Evolutionary conservation across 148 eudicot genomes (phyloP), one percentile per base, ranked within the genome.

Genomic region (Silene latifolia): DNA sequence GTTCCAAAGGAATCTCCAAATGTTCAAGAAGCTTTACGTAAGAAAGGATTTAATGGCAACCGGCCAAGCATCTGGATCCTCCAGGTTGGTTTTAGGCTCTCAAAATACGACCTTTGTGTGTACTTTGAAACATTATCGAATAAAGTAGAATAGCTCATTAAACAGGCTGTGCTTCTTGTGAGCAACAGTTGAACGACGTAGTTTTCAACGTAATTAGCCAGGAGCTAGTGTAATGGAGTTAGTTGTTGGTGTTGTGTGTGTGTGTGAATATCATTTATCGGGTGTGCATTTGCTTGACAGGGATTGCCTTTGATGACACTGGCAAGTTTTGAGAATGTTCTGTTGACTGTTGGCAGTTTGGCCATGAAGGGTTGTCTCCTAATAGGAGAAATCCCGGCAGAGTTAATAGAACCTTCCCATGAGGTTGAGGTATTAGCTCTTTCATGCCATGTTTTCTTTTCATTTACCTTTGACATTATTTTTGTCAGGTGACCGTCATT

Each of bases 41-140:
- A 71, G 47, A 89, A 83, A 82, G 97, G 96, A 67, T 94, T 84
- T 74, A 87, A 80, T 46, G 98, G 96, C 63, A 83, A 77, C 78
- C 91, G 89, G 72, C 89, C 88, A 53, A 89, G 98, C 86, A 39
- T 89, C n/a, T 94, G 97, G 97, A 80, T 72, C 62, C 78, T 88
- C 61, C 97, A 94, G 98, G 98, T 39, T 39, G 44, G 9, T 91
- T 72, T 67, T 47, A 5, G 23, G 3, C 24, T 48, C 58, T 72
- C 32, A 66, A 9, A 14, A 66, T 35, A 32, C 42, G 0, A 66
- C 47, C 8, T 66, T 29, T 65, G 32, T 57, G 48, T 7, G 44
- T 39, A 39, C 44, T 39, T 39, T 39, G 8, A 7, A 39, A 39
- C 44, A 7, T 39, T 6, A 39, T 39, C 44, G 9, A 39, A 32